phyloP scores from a whole-genome alignment of 2,329 filamentous ascomycete species.

The Ophiocordyceps australis region DNA sequence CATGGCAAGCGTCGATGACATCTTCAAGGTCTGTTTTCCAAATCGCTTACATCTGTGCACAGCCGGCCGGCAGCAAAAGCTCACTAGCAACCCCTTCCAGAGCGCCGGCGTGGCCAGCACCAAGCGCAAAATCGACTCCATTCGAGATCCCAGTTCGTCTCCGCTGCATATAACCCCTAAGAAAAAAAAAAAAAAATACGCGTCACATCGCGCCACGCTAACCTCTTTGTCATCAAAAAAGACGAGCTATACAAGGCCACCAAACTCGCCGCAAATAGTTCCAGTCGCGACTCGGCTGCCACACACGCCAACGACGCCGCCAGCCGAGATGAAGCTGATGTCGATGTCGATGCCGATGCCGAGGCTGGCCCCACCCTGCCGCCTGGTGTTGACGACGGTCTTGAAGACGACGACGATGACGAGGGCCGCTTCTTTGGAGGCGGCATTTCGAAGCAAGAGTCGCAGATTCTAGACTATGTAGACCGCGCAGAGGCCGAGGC shows the following conservation, averaged over 20 bases:
- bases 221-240: no score
- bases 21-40: constrained; percentile 27
- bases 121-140: constrained; percentile 46
- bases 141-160: constrained; percentile 43
- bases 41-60: not conserved
- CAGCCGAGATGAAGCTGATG: no score
- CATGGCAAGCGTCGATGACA: constrained; percentile 40
- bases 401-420: constrained; percentile 52
- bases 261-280: constrained; percentile 27
- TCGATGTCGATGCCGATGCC: constrained; percentile 30
- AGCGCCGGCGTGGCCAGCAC: constrained; percentile 26
- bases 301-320: constrained; percentile 19
- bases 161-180: not conserved
- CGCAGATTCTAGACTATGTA: constrained; percentile 74
- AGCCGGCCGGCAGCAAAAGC: not conserved
- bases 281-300: constrained; percentile 25
- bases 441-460: constrained; percentile 66
- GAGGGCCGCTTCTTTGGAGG: constrained; percentile 93
- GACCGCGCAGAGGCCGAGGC: constrained; percentile 26
- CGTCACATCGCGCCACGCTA: no score
- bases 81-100: constrained; percentile 6
- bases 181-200: no score
- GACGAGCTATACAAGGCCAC: constrained; percentile 47
- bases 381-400: constrained; percentile 25
- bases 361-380: constrained; percentile 26